Conservation (phyloP, 2,329 filamentous ascomycete genomes). For the Aspergillus clavatus region DNA sequence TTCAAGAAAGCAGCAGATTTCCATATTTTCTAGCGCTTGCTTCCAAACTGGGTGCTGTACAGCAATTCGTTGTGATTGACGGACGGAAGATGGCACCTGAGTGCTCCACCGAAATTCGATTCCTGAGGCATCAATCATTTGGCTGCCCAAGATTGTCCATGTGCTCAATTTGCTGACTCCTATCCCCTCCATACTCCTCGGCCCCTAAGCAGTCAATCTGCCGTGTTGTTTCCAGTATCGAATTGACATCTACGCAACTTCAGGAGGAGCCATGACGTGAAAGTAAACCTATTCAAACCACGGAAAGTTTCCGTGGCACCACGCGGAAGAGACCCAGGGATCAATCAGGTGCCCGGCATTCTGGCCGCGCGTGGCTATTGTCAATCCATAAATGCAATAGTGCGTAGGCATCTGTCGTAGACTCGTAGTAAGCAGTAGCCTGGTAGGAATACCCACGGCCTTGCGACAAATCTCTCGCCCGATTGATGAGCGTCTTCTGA, state of each 20-base stretch:
- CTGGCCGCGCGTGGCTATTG: conserved; percentile 6
- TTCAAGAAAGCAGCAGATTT: too few species aligned
- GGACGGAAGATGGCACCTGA: not conserved
- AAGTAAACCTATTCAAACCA: conserved; percentile 1
- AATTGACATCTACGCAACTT: not conserved
- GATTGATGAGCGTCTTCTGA: too few species aligned
- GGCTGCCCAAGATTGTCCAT: not conserved
- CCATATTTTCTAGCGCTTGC: conserved; percentile 10
- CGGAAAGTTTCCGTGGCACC: conserved; percentile 14
- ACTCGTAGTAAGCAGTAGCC: too few species aligned
- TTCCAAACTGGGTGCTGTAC: conserved; percentile 5
- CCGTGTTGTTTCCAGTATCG: not conserved
- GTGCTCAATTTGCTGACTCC: not conserved
- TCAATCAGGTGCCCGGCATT: conserved; percentile 1
- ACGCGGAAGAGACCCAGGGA: conserved; percentile 18
- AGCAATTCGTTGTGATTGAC: conserved; percentile 1
- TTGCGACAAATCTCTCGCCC: not conserved
- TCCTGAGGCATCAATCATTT: not conserved
- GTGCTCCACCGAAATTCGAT: not conserved
- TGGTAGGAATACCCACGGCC: too few species aligned
- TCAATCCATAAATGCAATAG: not conserved
- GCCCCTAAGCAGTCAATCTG: too few species aligned
- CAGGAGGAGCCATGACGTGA: not conserved
- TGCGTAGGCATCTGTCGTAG: not conserved
- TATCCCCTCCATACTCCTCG: too few species aligned